Base-by-base conservation (phyloP, 352 stramenopile genomes). In the Blastocystis sp. region DNA sequence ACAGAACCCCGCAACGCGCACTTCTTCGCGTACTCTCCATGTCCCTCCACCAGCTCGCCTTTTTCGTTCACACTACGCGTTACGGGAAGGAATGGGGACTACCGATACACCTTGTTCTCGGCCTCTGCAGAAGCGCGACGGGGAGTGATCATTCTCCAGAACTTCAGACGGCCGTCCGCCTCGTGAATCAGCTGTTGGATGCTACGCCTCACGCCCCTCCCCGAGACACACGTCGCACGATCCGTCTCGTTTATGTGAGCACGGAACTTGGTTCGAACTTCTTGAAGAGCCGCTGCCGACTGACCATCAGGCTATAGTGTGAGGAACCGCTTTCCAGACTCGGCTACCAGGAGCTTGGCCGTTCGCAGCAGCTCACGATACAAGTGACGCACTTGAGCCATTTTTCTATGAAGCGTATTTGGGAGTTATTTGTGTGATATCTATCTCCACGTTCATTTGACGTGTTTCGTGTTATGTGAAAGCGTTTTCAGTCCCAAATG, bases 41-140 rank as follows among this genome's bases (percentile, higher is more conserved):
- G 78, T 41, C 78, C 78, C 23, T 88, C 78, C n/a, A 88, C 78
- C 11, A 88, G 23, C 41, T 88, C 62, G 65, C 78, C 78, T 38
- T 76, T 77, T 34, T 88, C 78, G 14, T 88, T 71, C 5, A 88
- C 78, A 60, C 74, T 84, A 52, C 52, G n/a, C 28, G 14, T 70
- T 0, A 41, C 2, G 11, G 28, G 3, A 3, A 28, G 1, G 0
- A 23, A 53, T 1, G 28, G 45, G 2, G 10, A 0, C 10, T 45
- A 84, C 64, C 64, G 52, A 88, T 88, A 88, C n/a, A 79, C 67
- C 23, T 76, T 88, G 52, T 79, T 88, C 43, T 88, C 78, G 0
- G 78, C 67, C 48, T 53, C 60, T n/a, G 62, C 56, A 1, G 61
- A 78, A 19, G 40, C 17, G 9, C 43, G 43, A 23, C 78, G 45